Evolutionary conservation across 2,329 filamentous ascomycete species (phyloP).

Genomic region (Aphanoascus verrucosus): DNA sequence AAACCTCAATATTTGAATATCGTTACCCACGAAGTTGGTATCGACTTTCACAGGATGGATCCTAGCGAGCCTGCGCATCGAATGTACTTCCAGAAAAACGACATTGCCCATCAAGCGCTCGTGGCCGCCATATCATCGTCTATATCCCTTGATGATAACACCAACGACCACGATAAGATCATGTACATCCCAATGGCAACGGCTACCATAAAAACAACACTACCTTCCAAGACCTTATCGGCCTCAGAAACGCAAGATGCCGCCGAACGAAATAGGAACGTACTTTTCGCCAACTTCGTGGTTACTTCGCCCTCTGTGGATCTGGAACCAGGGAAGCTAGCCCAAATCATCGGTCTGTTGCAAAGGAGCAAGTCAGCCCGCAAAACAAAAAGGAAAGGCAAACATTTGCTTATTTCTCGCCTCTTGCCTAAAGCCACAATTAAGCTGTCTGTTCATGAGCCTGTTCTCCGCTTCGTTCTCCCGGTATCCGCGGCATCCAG

Average conservation of each 20-base stretch:
- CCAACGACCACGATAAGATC: conserved; percentile 71
- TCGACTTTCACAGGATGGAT: conserved; percentile 85
- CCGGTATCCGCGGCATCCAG: conserved; percentile 56
- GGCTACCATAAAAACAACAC: conserved; percentile 82
- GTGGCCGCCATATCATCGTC: conserved; percentile 87
- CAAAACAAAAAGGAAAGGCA: conserved; percentile 36
- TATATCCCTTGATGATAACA: conserved; percentile 81
- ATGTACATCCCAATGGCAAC: conserved; percentile 96
- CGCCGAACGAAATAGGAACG: conserved; percentile 86
- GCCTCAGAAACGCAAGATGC: conserved; percentile 58
- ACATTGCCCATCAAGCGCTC: conserved; percentile 89
- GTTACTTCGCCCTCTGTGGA: conserved; percentile 93
- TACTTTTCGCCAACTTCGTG: conserved; percentile 90
- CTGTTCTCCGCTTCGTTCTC: conserved; percentile 78
- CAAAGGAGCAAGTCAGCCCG: conserved; percentile 44
- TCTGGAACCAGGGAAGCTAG: conserved; percentile 81
- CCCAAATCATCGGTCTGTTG: conserved; percentile 67
- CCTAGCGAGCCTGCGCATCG: conserved; percentile 87
- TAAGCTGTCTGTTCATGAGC: conserved; percentile 94
- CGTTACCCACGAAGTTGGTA: conserved; percentile 90
- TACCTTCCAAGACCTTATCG: conserved; percentile 88
- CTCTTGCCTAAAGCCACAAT: conserved; percentile 86
- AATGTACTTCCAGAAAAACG: conserved; percentile 93
- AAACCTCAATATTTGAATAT: conserved; percentile 71
- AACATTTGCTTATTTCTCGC: conserved; percentile 67